Base-by-base conservation (phyloP, 2,329 filamentous ascomycete genomes). In the Cladosporium cucumerinum region DNA sequence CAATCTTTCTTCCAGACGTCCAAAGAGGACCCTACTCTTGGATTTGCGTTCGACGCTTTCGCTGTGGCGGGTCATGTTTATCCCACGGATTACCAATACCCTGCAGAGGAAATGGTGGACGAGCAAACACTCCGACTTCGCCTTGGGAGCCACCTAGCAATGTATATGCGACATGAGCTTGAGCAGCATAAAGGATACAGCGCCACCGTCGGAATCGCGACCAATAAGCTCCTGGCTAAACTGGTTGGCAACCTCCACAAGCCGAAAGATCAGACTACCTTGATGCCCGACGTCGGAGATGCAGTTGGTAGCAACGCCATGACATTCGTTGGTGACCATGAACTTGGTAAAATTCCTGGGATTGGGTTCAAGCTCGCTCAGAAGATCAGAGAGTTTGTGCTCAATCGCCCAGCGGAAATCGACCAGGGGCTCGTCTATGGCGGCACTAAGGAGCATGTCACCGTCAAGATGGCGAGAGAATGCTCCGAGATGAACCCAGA, bases 181-280 rank as follows among this genome's bases (percentile, higher is more conserved):
- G 90, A 96, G 72, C 81, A 87, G 54, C 83, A 92, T 54, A 89
- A 88, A 72, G 92, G 92, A 1, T 97, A 94, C 77, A 97, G 93
- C 0, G 90, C 90, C 30, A 94, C 93, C 0, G 93, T 91, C 49
- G 94, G 94, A 4, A 87, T 98, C 25, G 89, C 93, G 2, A 96
- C 92, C 0, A 94, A 89, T 72, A 98, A 98, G 77, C 78, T 94
- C 5, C 82, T 97, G 12, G 87, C 91, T 65, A 98, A 98, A 77
- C 83, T 98, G 16, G 91, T 88, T 11, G 94, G 94, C 14, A 90
- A 87, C 75, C 81, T 89, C 65, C 87, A 97, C 75, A 98, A 98
- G 78, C 94, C 94, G 0, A 88, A 89, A 65, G 89, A 87, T 66
- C 95, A 98, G 77, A 98, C 94, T 0, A 92, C 91, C 0, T 80